These are phyloP conservation scores for Termitomyces sp. DNA, from an alignment of 768 basidiomycete species.

Conservation along the genomic window DNA sequence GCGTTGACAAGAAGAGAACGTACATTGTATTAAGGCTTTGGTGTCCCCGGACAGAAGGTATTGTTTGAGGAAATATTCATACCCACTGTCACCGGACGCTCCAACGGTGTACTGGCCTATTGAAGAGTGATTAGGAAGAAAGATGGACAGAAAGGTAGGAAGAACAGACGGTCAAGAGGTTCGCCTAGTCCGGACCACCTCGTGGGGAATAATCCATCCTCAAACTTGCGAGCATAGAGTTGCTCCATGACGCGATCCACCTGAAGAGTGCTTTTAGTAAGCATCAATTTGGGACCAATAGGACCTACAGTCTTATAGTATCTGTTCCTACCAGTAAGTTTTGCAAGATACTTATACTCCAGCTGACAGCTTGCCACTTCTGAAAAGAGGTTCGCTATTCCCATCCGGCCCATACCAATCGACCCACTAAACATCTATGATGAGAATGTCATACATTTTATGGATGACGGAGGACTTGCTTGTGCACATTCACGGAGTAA, in stretches of 20 bases:
- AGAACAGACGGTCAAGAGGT: slow-evolving; percentile 23
- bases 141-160: not conserved
- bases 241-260: slow-evolving; percentile 35
- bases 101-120: slow-evolving; percentile 48
- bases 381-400: slow-evolving; percentile 26
- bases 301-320: slow-evolving; percentile 36
- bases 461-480: slow-evolving; percentile 24
- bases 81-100: slow-evolving; percentile 58
- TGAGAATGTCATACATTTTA: not conserved
- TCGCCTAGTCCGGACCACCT: slow-evolving; percentile 25
- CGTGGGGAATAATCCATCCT: slow-evolving; percentile 32
- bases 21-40: slow-evolving; percentile 50
- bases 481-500: slow-evolving; percentile 55
- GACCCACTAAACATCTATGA: slow-evolving; percentile 21
- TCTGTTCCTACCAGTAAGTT: slow-evolving; percentile 55
- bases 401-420: slow-evolving; percentile 28
- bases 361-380: slow-evolving; percentile 56
- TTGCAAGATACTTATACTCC: slow-evolving; percentile 75
- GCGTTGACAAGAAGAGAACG: not conserved
- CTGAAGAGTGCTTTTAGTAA: slow-evolving; percentile 13
- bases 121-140: not conserved
- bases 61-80: slow-evolving; percentile 68
- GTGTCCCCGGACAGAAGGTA: slow-evolving; percentile 53
- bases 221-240: slow-evolving; percentile 26
- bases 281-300: not conserved